Base-by-base conservation (phyloP, 805 yeast species). In the Barnettozyma populi region DNA sequence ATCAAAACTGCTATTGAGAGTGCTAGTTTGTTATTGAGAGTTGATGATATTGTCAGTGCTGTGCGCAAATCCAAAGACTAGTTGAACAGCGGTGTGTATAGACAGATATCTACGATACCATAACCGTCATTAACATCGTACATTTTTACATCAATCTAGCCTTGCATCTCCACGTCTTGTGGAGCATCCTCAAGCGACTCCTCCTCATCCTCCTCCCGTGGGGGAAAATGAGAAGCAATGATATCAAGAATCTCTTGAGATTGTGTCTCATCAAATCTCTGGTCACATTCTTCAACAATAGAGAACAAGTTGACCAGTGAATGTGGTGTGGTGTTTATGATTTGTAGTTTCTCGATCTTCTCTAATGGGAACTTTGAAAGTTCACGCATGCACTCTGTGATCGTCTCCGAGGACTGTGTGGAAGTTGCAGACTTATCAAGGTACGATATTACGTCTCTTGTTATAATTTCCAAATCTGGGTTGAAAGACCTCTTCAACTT, bases 1-100 rank as follows among this genome's bases (percentile, higher is more conserved):
- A 84, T 92, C 57, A 94, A 94, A 74, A 94, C 99, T n/a, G 96
- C 96, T 32, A 86, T 94, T 54, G 99, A 94, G 72, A 85, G 95
- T 74, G 97, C 99, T 14, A 86, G 97, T 66, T 74, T 94, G 72
- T 74, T 94, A 61, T 75, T 94, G 64, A 84, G 99, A 62, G 99
- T 94, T 42, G 99, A 94, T 67, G 99, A 94, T 66, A 94, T 94
- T 56, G 99, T 94, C 38, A 84, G 95, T 67, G 99, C 98, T 57
- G 95, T 90, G 25, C 83, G 97, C 60, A 84, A 75, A 50, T 68
- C 54, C 21, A 47, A 65, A 46, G 70, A 67, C 51, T 47, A 36
- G 45, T 13, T 23, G 27, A 21, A 9, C 14, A 21, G 18, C 23
- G 4, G 37, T 35, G 14, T 35, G 14, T 35, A 24, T 31, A 19